Evolutionary conservation across 441 rosid genomes (phyloP), one percentile per base, ranked within the genome.

Genomic region (Pelargonium citronellum): DNA sequence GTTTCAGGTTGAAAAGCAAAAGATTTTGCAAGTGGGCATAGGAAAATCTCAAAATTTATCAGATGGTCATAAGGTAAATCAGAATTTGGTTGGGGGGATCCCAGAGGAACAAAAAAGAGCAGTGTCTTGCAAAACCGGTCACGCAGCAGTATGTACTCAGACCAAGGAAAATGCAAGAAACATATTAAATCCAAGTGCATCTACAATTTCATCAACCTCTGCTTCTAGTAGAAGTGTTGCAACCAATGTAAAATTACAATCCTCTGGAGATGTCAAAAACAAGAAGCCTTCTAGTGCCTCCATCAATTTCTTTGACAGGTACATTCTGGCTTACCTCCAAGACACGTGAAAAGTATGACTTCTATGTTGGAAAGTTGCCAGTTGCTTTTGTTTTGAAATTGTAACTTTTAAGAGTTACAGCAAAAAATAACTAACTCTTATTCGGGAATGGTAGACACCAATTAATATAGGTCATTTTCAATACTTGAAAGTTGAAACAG

Each of bases 1-100:
- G 41, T 74, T 72, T 75, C 86, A 92, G 99, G 95, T 92, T 66
- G 98, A 88, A 73, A 92, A 86, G 83, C 90, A 85, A 70, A 92
- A 78, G 82, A 92, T 95, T 81, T 75, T 95, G 86, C 95, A 77
- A 79, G 86, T 76, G 75, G 82, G 91, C 76, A 80, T 64, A 13
- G 88, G 80, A 74, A 84, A 78, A 81, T 76, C 86, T 66, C 80
- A 67, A 63, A 73, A 78, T 70, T 44, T 71, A 46, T 70, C 74
- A 49, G 82, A 85, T 17, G 89, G 78, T 68, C 61, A 81, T 72
- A 75, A 72, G 72, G 83, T 67, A 73, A 80, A 76, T 13, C 68
- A 78, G 27, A 66, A 74, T 71, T 15, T 78, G 7, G 63, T 69
- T 19, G 71, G 73, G 69, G 69, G 80, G 71, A 13, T 58, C 34